A percentile compares a stretch with the other conserved stretches of the same genome.
These are phyloP conservation scores for Scheffersomyces insectosa DNA, from an alignment of 1,139 yeast genomes.

Conservation along the genomic window DNA sequence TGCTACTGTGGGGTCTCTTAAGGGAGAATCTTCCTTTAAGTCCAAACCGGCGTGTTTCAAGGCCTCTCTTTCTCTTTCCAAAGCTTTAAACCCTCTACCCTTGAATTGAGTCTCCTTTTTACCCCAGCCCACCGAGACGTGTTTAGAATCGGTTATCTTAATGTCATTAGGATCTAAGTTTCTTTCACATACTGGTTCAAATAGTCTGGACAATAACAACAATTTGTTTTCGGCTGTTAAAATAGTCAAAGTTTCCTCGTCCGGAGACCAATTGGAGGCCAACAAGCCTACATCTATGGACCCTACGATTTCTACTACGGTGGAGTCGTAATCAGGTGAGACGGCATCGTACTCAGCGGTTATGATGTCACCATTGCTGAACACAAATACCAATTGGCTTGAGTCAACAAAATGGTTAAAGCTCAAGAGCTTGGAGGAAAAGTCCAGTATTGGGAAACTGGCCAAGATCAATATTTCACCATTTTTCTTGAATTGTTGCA, in stretches of 20 bases:
- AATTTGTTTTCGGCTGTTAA: conserved; percentile 65
- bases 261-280: conserved; percentile 87
- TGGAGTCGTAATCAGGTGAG: conserved; percentile 50
- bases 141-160: conserved; percentile 61
- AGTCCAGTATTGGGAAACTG: conserved; percentile 46
- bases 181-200: conserved; percentile 78
- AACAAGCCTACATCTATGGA: conserved; percentile 74
- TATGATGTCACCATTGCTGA: conserved; percentile 68
- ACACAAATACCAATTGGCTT: conserved; percentile 60
- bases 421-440: conserved; percentile 35
- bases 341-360: conserved; percentile 60
- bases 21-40: conserved; percentile 50
- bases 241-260: conserved; percentile 79
- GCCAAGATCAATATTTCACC: conserved; percentile 59
- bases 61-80: conserved; percentile 61
- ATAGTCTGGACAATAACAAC: conserved; percentile 68
- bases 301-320: conserved; percentile 76
- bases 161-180: conserved; percentile 62
- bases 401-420: conserved; percentile 69
- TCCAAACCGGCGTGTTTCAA: conserved; percentile 70
- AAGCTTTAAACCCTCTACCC: conserved; percentile 89
- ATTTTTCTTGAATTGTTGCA: conserved; percentile 55
- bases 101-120: conserved; percentile 94
- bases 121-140: conserved; percentile 99
- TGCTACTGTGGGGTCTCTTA: conserved; percentile 92